Evolutionary conservation across 2,329 filamentous ascomycete genomes (phyloP), one percentile per base, ranked within the genome.

Genomic region (Sphaerulina musiva): DNA sequence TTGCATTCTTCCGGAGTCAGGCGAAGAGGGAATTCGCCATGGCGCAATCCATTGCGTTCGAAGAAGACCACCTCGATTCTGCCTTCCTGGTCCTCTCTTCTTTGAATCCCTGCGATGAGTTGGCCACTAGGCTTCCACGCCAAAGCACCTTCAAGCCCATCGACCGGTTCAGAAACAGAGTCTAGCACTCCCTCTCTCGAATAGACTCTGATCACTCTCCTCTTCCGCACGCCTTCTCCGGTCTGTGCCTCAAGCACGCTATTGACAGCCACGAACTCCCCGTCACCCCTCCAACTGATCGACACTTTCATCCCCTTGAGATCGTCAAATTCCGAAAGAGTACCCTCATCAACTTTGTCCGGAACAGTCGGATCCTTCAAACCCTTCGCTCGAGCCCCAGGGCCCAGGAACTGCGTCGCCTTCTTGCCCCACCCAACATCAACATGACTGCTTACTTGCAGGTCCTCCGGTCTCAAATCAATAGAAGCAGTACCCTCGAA

Each of bases 341-440:
- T 74, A 40, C 93, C 93, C 67, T 91, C 82, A 65, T 97, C 93
- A 14, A 96, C 81, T 68, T 85, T 88, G 69, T 97, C 91, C 0
- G 93, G 93, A 62, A 98, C 88, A 8, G 93, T 98, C 12, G 93
- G 93, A 70, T 98, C 93, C 51, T 89, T 82, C 60, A 97, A 76
- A 17, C 90, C 90, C 73, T 83, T 85, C 54, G 91, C 61, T 72
- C 83, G 85, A 53, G 91, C 62, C 39, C 69, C 61, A 49, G 68
- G 64, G 6, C 93, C 93, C 67, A 96, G 88, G 70, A 98, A 98
- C 70, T 98, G 93, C 0, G 93, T 98, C 73, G 98, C 93, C 68
- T 87, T 89, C 76, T 97, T 97, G 56, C 93, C 93, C 93, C 93
- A 98, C 47, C 93, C 93, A 20, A 98, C 92, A 17, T 90, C 95